A percentile compares a stretch with the other conserved stretches of the same genome.
phyloP scores from a whole-genome alignment of 73 alveolate species.

The Paramecium biaurelia region DNA sequence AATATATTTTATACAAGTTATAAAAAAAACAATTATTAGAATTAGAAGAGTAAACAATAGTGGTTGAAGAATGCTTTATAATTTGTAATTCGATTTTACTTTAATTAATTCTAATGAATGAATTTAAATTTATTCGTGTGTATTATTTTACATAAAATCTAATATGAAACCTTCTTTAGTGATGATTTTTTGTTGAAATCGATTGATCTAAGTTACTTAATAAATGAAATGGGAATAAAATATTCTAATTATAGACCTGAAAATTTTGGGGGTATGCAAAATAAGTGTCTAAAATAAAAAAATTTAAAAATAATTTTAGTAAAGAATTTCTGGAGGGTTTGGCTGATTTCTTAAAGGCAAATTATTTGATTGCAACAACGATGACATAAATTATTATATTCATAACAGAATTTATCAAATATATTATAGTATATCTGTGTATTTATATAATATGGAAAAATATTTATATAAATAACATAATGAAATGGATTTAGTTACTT shows the following conservation, averaged over 20 bases:
- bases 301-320: neutral
- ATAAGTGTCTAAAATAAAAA: neutral
- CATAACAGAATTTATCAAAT: conserved; percentile 1
- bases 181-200: neutral
- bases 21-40: too few species aligned
- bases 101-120: neutral
- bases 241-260: neutral
- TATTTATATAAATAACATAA: neutral
- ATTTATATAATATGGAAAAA: conserved; percentile 13
- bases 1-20: too few species aligned
- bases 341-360: neutral
- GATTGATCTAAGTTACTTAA: neutral
- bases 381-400: neutral
- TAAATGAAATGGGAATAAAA: neutral
- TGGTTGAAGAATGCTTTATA: neutral
- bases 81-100: neutral
- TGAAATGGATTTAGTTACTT: neutral
- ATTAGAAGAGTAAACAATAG: neutral
- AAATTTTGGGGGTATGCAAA: neutral
- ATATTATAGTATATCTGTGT: neutral
- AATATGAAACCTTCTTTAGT: neutral
- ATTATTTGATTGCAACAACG: neutral
- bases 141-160: neutral
- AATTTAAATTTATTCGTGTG: neutral
- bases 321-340: neutral